Evolutionary conservation across 2,329 filamentous ascomycete species (phyloP), one percentile per base, ranked within the genome.

Genomic region (Parastagonospora nodorum): DNA sequence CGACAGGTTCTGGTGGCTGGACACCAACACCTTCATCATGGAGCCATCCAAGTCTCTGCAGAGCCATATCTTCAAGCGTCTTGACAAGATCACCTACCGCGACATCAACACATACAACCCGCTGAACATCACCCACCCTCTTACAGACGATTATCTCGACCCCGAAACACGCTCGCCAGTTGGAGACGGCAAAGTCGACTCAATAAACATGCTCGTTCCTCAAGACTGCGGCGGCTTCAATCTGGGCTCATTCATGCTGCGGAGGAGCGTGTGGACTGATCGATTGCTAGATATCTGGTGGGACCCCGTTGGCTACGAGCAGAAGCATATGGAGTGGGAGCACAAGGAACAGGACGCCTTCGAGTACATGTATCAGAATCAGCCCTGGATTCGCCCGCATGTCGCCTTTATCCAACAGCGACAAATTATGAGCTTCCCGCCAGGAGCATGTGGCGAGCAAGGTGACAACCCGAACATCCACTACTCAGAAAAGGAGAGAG

Each of bases 1-100:
- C n/a, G 45, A n/a, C 69, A 96, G 92, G 92, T 94, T 99, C 68
- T 99, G 94, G 94, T 99, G 94, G 93, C 82, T 99, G 50, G 94
- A 99, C 74, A 84, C 97, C 33, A 96, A 96, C 77, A 99, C 94
- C 2, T 95, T 93, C 76, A 88, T 99, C 73, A 99, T 99, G 94
- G 94, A 99, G 71, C 91, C 92, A 3, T 87, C 85, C 15, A 90
- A 92, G 74, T 96, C 93, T 8, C 82, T 99, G 15, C 92, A 97
- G 72, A 81, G 83, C 37, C 93, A 99, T 74, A 85, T 99, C 64
- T 97, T 99, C 81, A 85, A 92, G 73, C 76, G 89, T 54, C 82
- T 99, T 41, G 79, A 82, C 44, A 79, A 84, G 41, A 83, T 88
- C 61, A 86, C 89, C 12, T 97, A 97, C 77, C 90, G 94, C 67